Evolutionary conservation across 768 basidiomycete genomes (phyloP), one percentile per base, ranked within the genome.

Genomic region (Tricholoma bakamatsutake): DNA sequence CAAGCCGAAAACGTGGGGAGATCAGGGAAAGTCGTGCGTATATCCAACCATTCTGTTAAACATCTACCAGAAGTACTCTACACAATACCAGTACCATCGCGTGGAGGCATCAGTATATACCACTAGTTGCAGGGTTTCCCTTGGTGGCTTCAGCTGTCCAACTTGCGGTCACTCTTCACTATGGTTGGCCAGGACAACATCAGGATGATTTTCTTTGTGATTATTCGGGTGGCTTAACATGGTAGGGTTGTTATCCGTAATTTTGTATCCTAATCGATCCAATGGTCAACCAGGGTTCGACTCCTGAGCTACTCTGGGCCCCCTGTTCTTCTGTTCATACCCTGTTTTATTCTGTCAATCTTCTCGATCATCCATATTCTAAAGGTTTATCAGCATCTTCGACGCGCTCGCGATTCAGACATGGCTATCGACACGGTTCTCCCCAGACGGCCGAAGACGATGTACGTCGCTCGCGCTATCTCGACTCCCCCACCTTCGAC

Each of bases 221-320:
- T 61, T 75, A 77, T 31, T 5, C 46, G 30, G 78, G 70, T n/a
- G 57, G 73, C 59, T 83, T 83, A 2, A 65, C 78, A 53, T 87
- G 85, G 86, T 87, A 61, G 46, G 78, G 62, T 1, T 13, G 5
- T 27, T 40, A 45, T 30, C 18, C 40, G 4, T 30, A 18, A 12
- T 47, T n/a, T 8, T 45, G 52, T 15, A 46, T 24, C 30, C 28
- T 39, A 47, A 27, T 33, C 7, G 27, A 43, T 56, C 3, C 48
- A 24, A 33, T 17, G 51, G 30, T 48, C 43, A 47, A 8, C 50
- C 40, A 87, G 86, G 86, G 74, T 80, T 30, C 81, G 85, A 45
- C 76, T 87, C 54, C 60, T 84, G n/a, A 79, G 81, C 37, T 87
- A 85, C 60, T 79, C 84, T 11, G 86, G 84, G 6, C 63, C 76